These are phyloP conservation scores for Staphylotrichum tortipilum DNA, from an alignment of 495 filamentous ascomycete species.

Conservation along the genomic window DNA sequence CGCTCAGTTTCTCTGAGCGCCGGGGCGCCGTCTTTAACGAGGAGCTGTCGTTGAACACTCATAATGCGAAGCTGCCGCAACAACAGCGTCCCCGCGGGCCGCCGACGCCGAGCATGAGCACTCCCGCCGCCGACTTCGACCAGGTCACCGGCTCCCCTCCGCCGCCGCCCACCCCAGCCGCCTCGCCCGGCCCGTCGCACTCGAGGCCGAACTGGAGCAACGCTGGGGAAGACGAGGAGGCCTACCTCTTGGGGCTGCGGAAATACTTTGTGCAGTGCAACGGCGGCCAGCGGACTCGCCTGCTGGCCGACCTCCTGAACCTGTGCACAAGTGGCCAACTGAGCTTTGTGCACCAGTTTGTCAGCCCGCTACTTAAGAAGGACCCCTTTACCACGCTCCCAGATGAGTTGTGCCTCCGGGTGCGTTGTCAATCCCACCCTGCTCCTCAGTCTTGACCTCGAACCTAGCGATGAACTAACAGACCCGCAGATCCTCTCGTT, in stretches of 20 bases:
- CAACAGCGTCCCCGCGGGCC: constrained; percentile 41
- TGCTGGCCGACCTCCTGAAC: constrained; percentile 78
- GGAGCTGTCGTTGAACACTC: constrained; percentile 38
- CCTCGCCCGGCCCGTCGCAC: constrained; percentile 47
- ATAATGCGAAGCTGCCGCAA: constrained; percentile 39
- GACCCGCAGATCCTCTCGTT: constrained; percentile 71
- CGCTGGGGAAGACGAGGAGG: constrained; percentile 44
- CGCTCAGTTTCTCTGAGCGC: constrained; percentile 37
- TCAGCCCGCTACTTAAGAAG: constrained; percentile 85
- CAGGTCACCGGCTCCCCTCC: constrained; percentile 46
- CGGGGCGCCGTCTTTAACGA: constrained; percentile 36
- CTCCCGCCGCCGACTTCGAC: constrained; percentile 47
- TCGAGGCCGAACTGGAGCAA: constrained; percentile 45
- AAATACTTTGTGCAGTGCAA: constrained; percentile 44
- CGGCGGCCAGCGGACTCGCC: constrained; percentile 44
- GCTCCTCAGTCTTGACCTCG: not conserved
- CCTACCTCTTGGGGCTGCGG: constrained; percentile 40
- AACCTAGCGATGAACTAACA: not conserved
- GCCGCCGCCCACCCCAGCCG: constrained; percentile 48
- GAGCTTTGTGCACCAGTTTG: constrained; percentile 89
- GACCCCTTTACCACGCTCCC: constrained; percentile 87
- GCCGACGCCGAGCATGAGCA: constrained; percentile 50
- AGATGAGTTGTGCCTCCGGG: constrained; percentile 82
- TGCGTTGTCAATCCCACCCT: constrained; percentile 29
- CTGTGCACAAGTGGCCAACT: constrained; percentile 89